These are phyloP conservation scores for Podaxis mareebaensis DNA, from an alignment of 768 basidiomycete genomes.

Conservation along the genomic window DNA sequence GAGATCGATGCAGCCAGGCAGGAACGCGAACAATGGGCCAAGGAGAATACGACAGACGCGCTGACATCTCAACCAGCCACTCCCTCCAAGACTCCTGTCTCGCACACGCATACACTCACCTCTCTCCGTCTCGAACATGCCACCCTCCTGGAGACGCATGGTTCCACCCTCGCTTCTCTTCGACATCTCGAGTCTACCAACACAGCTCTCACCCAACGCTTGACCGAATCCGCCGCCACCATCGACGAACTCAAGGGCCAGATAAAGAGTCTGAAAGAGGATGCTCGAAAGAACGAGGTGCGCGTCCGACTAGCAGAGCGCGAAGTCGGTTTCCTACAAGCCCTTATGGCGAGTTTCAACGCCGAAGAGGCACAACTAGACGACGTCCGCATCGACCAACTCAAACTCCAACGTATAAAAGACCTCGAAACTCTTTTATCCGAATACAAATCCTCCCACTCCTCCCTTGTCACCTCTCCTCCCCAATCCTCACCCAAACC, in stretches of 20 bases:
- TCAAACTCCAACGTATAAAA: slow-evolving; percentile 44
- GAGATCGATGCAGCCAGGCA: slow-evolving; percentile 60
- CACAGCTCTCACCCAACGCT: slow-evolving; percentile 34
- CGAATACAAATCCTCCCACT: slow-evolving; percentile 55
- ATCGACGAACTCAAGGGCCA: slow-evolving; percentile 36
- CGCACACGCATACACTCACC: slow-evolving; percentile 59
- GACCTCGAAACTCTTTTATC: slow-evolving; percentile 56
- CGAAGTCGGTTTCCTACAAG: slow-evolving; percentile 67
- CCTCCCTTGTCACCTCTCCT: slow-evolving; percentile 34
- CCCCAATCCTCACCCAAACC: slow-evolving; percentile 12
- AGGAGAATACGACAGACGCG: slow-evolving; percentile 14
- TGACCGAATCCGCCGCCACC: slow-evolving; percentile 35
- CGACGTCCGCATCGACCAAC: slow-evolving; percentile 32
- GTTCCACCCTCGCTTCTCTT: slow-evolving; percentile 53
- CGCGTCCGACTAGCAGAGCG: slow-evolving; percentile 40
- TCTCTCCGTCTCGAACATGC: slow-evolving; percentile 63
- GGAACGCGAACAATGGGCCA: slow-evolving; percentile 53
- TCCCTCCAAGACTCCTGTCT: slow-evolving; percentile 49
- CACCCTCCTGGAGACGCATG: slow-evolving; percentile 65
- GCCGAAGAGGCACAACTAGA: slow-evolving; percentile 51
- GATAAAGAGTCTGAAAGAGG: slow-evolving; percentile 30
- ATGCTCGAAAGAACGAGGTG: slow-evolving; percentile 23
- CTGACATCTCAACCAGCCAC: slow-evolving; percentile 24
- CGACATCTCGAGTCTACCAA: slow-evolving; percentile 56
- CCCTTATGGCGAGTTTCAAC: slow-evolving; percentile 66